A percentile compares a stretch with the other conserved stretches of the same genome.
Evolutionary conservation across 2,329 filamentous ascomycete genomes (phyloP).

Genomic region (Phaeosphaeriaceae sp.): DNA sequence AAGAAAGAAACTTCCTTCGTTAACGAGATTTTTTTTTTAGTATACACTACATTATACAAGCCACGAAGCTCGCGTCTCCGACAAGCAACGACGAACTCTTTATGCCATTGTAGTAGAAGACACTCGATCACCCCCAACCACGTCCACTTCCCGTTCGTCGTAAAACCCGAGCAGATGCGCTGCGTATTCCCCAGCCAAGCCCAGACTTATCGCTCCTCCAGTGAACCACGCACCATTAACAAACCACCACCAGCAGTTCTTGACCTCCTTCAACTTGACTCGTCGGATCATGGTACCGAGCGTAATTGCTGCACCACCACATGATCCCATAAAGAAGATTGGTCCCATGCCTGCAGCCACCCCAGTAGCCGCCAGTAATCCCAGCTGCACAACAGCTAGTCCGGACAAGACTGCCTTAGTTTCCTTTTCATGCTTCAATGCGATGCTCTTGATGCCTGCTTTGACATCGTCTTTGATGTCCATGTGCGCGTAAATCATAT

Average conservation of each 20-base stretch:
- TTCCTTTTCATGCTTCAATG: conserved; percentile 76
- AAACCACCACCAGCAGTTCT: conserved; percentile 71
- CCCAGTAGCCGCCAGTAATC: conserved; percentile 73
- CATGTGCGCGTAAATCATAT: conserved; percentile 95
- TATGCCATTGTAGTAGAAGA: neutral
- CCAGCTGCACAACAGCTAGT: conserved; percentile 72
- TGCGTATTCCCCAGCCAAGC: conserved; percentile 63
- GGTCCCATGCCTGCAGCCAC: conserved; percentile 66
- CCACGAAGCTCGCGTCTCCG: no score
- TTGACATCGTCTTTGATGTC: conserved; percentile 86
- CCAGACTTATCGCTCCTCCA: conserved; percentile 64
- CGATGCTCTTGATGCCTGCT: conserved; percentile 88
- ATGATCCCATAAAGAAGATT: conserved; percentile 64
- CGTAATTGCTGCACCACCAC: conserved; percentile 62
- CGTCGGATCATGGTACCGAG: conserved; percentile 66
- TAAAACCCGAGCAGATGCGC: conserved; percentile 35
- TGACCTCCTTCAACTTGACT: conserved; percentile 63
- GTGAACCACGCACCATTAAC: conserved; percentile 68
- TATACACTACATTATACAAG: no score
- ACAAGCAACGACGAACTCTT: neutral
- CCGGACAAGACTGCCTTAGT: conserved; percentile 79
- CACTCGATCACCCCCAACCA: neutral
- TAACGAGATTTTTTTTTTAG: no score
- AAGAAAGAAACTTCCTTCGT: no score
- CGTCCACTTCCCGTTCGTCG: conserved; percentile 17